Evolutionary conservation across 179 eudicot genomes (phyloP).

Genomic region (Sideroxylon spinosum): DNA sequence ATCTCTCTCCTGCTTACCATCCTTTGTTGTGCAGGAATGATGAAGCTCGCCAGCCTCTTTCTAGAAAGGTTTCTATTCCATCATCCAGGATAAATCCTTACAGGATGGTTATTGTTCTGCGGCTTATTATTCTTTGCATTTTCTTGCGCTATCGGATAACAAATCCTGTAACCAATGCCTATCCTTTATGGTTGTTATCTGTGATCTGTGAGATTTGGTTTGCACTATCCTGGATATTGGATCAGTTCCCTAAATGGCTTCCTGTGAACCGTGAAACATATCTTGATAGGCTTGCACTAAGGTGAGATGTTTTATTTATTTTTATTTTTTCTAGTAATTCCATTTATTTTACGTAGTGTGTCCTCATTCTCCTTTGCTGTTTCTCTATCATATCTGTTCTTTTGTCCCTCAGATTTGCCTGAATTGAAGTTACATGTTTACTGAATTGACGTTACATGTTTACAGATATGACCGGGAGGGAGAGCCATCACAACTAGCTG

Average conservation of each 20-base stretch:
- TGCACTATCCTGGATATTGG: conserved; percentile 84
- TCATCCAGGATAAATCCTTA: conserved; percentile 79
- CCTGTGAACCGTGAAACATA: conserved; percentile 87
- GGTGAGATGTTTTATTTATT: conserved; percentile 39
- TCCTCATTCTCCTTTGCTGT: neutral
- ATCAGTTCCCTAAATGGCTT: conserved; percentile 88
- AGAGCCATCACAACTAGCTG: conserved; percentile 76
- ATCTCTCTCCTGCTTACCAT: conserved; percentile 8
- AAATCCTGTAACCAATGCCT: conserved; percentile 69
- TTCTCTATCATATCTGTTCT: neutral
- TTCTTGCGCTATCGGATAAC: conserved; percentile 78
- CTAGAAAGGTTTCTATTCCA: conserved; percentile 72
- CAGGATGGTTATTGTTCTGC: conserved; percentile 72
- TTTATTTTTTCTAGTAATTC: neutral
- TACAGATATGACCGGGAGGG: conserved; percentile 79
- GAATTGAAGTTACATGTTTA: conserved; percentile 2
- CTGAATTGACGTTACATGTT: neutral
- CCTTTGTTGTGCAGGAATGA: conserved; percentile 51
- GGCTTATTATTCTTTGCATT: conserved; percentile 57
- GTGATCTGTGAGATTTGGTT: conserved; percentile 92
- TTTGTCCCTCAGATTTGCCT: neutral
- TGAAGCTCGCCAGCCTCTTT: conserved; percentile 79
- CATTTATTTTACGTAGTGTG: neutral
- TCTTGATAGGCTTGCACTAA: conserved; percentile 70
- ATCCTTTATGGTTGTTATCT: conserved; percentile 63